Evolutionary conservation across 768 basidiomycete genomes (phyloP).

Genomic region (Inosperma sp.): DNA sequence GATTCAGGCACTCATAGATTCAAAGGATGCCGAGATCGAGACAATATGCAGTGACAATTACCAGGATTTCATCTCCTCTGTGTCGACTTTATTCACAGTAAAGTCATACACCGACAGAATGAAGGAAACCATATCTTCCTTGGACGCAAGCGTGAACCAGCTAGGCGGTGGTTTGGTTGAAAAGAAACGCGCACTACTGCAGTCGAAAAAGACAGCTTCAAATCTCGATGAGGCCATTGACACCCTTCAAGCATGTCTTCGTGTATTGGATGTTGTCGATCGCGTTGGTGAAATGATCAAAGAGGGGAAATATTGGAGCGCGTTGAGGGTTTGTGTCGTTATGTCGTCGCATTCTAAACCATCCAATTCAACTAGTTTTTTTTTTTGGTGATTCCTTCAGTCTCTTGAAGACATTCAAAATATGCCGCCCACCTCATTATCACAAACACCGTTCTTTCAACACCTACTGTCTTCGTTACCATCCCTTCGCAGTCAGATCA

Average conservation of each 20-base stretch:
- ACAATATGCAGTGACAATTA: conserved; percentile 95
- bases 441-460: conserved; percentile 89
- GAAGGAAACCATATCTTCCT: conserved; percentile 82
- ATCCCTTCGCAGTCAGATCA: conserved; percentile 82
- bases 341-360: conserved; percentile 28
- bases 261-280: conserved; percentile 88
- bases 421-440: conserved; percentile 84
- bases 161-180: conserved; percentile 85
- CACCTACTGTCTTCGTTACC: conserved; percentile 90
- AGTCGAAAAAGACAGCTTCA: conserved; percentile 87
- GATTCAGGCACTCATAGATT: conserved; percentile 81
- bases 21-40: conserved; percentile 96
- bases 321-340: conserved; percentile 71
- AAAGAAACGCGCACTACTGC: conserved; percentile 87
- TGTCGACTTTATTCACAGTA: conserved; percentile 93
- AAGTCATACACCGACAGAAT: conserved; percentile 95
- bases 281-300: conserved; percentile 91
- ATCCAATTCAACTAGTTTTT: conserved; percentile 29
- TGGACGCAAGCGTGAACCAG: conserved; percentile 85
- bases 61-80: conserved; percentile 95
- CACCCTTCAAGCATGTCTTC: conserved; percentile 86
- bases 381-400: conserved; percentile 39
- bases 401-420: conserved; percentile 93
- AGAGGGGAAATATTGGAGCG: conserved; percentile 95
- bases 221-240: conserved; percentile 98